Base-by-base conservation (phyloP, 2,329 filamentous ascomycete species). In the Penicillium sp. region DNA sequence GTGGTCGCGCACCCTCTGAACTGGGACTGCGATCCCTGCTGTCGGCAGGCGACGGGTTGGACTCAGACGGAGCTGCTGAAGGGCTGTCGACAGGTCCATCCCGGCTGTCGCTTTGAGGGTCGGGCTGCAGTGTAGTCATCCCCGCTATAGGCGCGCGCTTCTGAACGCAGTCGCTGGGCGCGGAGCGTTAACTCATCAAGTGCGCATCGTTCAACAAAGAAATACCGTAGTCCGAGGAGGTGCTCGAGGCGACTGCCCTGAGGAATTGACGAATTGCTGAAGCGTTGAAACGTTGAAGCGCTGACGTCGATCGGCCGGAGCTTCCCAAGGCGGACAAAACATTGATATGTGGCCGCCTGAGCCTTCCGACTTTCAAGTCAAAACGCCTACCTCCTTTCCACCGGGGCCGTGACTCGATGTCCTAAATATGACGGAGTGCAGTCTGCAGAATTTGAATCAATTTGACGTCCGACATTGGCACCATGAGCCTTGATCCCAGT, bases 401-500 rank as follows among this genome's bases (percentile, higher is more conserved):
- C 28, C 32, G 53, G 54, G 55, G 42, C 53, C 44, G 31, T 49
- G 44, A 37, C 38, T 59, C 45, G 23, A 67, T 67, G 64, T 51
- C 48, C 58, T 57, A 65, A 66, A 60, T 66, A 72, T 68, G 67
- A 71, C 61, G 68, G 61, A 51, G 62, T 47, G 52, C 54, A 56
- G 49, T 55, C 45, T 57, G 49, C 47, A 46, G 41, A 31, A 48
- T 53, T 52, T 48, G 52, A 48, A 56, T 54, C 47, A 50, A 58
- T 60, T 55, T 46, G 56, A 52, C 49, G 49, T 61, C 53, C 59
- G 54, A 63, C 47, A 61, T 61, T 63, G 56, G 64, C 66, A 72
- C 54, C 62, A 73, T 72, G 69, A 72, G 66, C 65, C 68, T 69
- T 66, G 70, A 73, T 68, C 64, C 69, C 44, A 66, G 63, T 62